Base-by-base conservation (phyloP, 192 early-diverging fungal genomes). In the Mortierella antarctica region DNA sequence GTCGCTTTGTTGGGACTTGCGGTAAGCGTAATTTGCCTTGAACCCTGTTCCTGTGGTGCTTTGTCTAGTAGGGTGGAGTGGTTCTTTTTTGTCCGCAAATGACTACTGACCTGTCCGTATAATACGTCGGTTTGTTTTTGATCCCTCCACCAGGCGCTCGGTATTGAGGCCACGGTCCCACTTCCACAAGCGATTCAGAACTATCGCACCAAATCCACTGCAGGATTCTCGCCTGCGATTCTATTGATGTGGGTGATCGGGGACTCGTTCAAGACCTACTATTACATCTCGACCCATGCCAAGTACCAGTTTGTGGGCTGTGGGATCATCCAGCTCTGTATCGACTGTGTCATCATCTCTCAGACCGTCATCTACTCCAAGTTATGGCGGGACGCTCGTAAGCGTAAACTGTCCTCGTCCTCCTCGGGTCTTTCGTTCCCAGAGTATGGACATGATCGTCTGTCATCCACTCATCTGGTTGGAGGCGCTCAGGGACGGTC, bases 151-250 rank as follows among this genome's bases (percentile, higher is more conserved):
- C 69, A 85, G 84, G 74, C 84, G 50, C 54, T 90, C 21, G 85
- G 89, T 0, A 87, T 90, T 47, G 89, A 88, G 59, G 82, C 83
- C n/a, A 88, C 89, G 6, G 80, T 90, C 9, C 89, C 89, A n/a
- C 58, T 90, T 13, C 89, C 89, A 12, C 89, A 90, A 67, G 84
- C 84, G 40, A 71, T 83, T 42, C 62, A 83, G 20, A 90, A 87
- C 72, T 85, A 73, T 51, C 70, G 69, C 13, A 67, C 69, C 13
- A 76, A 81, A 60, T 85, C 86, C 7, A 87, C 86, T 0, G 70
- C 68, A 15, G 89, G 89, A 62, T 90, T 90, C 64, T 87, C 78
- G n/a, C 71, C 74, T 5, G 70, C 66, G 18, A 82, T 85, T 31
- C 48, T 85, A 12, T 21, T 85, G n/a, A 82, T 79, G 67, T 85